Conservation (phyloP, 257 asterid genomes). For the Petunia axillaris region DNA sequence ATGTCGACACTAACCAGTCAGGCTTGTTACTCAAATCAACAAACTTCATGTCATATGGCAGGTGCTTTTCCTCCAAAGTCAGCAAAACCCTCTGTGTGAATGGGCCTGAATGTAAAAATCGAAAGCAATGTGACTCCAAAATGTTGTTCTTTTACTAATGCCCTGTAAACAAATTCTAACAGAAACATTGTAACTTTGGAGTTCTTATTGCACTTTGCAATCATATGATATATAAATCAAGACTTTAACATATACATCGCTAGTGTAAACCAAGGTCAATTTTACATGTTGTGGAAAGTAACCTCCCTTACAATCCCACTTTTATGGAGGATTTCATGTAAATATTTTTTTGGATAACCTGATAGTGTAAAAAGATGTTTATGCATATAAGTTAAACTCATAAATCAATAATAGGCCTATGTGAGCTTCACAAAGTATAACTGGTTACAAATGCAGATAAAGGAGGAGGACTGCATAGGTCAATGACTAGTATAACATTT, state of each 20-base stretch:
- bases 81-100: conserved; percentile 89
- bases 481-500: neutral
- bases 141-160: neutral
- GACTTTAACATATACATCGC: too few species aligned
- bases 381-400: too few species aligned
- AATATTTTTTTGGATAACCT: too few species aligned
- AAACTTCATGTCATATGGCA: conserved; percentile 81
- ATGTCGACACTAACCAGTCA: conserved; percentile 56
- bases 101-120: conserved; percentile 55
- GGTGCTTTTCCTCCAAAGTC: conserved; percentile 85
- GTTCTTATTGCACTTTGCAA: neutral
- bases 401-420: neutral
- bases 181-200: neutral
- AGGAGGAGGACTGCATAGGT: neutral
- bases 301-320: too few species aligned
- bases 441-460: neutral
- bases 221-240: too few species aligned
- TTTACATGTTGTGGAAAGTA: too few species aligned
- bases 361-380: too few species aligned
- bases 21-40: conserved; percentile 85
- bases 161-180: neutral
- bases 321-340: too few species aligned
- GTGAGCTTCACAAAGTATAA: neutral
- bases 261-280: too few species aligned
- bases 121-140: neutral